Evolutionary conservation across 768 basidiomycete genomes (phyloP).

Genomic region (Phanerodontia chrysosporium): DNA sequence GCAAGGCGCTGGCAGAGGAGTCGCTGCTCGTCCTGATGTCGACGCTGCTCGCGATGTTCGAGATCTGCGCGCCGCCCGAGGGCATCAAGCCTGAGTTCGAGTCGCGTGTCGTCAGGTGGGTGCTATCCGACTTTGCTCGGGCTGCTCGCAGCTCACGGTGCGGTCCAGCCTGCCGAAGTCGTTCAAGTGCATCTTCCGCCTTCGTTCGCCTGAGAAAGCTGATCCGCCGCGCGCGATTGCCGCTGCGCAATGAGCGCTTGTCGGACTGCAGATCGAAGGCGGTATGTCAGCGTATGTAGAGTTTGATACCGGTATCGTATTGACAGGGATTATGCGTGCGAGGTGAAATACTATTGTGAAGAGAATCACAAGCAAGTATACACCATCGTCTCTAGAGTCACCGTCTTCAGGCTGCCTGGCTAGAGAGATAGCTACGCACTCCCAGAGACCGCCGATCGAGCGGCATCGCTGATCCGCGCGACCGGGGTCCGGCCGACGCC

Average conservation of each 20-base stretch:
- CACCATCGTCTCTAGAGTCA: no score
- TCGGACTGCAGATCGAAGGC: no score
- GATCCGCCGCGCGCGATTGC: not conserved
- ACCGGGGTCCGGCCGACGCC: no score
- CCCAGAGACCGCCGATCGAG: no score
- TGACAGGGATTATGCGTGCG: no score
- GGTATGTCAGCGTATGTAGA: no score
- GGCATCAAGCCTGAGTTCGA: slow-evolving; percentile 5
- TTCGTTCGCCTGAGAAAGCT: not conserved
- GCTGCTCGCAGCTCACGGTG: not conserved
- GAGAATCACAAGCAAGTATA: no score
- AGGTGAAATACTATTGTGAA: no score
- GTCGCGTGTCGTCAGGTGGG: not conserved
- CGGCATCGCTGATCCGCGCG: no score
- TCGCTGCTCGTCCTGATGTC: slow-evolving; percentile 16
- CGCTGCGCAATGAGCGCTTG: not conserved
- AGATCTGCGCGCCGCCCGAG: slow-evolving; percentile 10
- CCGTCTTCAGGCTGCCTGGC: no score
- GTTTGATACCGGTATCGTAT: no score
- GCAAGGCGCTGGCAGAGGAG: slow-evolving; percentile 12
- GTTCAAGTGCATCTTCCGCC: slow-evolving; percentile 9
- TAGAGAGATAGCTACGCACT: no score
- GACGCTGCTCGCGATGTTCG: slow-evolving; percentile 14
- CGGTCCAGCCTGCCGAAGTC: slow-evolving; percentile 12
- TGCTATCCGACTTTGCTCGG: not conserved